A percentile compares a stretch with the other conserved stretches of the same genome.
phyloP scores from a whole-genome alignment of 805 yeast genomes.

The Danielia reshetovae region DNA sequence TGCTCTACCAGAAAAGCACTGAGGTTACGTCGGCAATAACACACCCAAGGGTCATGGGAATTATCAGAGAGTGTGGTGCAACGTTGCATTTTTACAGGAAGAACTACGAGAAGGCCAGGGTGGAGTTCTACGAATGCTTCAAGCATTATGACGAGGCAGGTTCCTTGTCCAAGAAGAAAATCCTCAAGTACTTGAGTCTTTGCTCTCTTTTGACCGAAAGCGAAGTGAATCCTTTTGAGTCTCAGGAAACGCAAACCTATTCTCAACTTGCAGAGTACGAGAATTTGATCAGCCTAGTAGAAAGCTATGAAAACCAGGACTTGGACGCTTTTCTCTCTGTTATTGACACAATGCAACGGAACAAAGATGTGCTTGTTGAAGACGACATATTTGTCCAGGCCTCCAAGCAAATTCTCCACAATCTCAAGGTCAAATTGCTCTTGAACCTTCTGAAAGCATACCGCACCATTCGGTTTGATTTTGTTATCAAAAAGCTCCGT shows the following conservation, averaged over 20 bases:
- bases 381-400: conserved; percentile 32
- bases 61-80: conserved; percentile 76
- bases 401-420: conserved; percentile 20
- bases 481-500: conserved; percentile 18
- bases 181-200: conserved; percentile 58
- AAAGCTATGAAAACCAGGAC: conserved; percentile 28
- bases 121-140: conserved; percentile 55
- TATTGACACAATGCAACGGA: conserved; percentile 14
- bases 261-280: conserved; percentile 19
- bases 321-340: conserved; percentile 18
- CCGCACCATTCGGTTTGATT: conserved; percentile 25
- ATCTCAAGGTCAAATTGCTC: conserved; percentile 30
- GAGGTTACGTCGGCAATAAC: conserved; percentile 59
- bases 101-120: conserved; percentile 55
- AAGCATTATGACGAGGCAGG: conserved; percentile 45
- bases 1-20: conserved; percentile 43
- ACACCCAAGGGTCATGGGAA: conserved; percentile 71
- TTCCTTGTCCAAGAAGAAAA: conserved; percentile 44
- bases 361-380: conserved; percentile 21
- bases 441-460: conserved; percentile 29
- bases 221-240: conserved; percentile 66
- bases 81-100: conserved; percentile 57
- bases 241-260: conserved; percentile 65
- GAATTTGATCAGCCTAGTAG: conserved; percentile 24
- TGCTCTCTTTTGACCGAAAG: conserved; percentile 60